A percentile compares a stretch with the other conserved stretches of the same genome.
These are phyloP conservation scores for Botrytis hyacinthi DNA, from an alignment of 2,329 filamentous ascomycete species.

Conservation along the genomic window DNA sequence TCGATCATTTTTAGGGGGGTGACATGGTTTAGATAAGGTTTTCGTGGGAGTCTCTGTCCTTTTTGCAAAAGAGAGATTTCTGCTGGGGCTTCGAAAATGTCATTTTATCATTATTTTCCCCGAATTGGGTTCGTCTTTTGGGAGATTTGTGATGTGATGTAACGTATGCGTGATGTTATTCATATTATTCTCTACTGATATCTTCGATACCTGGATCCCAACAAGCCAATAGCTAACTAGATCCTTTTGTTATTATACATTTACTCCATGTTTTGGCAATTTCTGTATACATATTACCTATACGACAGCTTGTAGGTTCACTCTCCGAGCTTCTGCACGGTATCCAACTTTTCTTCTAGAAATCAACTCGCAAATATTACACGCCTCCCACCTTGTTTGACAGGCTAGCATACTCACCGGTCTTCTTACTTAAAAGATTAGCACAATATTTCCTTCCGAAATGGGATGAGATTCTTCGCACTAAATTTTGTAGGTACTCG, in stretches of 20 bases:
- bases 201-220: not conserved
- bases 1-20: not conserved
- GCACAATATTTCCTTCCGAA: fast-evolving
- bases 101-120: not conserved
- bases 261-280: not conserved
- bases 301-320: not conserved
- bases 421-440: not conserved
- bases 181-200: not conserved
- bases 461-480: not conserved
- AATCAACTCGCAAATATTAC: not conserved
- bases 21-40: slow-evolving; percentile 8
- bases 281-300: not conserved
- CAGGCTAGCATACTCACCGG: not conserved
- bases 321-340: too few relatives aligned
- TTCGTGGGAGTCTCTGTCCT: not conserved
- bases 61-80: not conserved
- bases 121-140: not conserved
- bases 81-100: not conserved
- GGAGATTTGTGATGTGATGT: not conserved
- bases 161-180: not conserved
- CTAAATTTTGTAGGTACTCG: too few relatives aligned
- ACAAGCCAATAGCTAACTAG: not conserved
- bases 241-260: too few relatives aligned
- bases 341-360: not conserved
- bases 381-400: not conserved